Base-by-base conservation (phyloP, 2,329 filamentous ascomycete genomes). In the Pseudonectria buxi region DNA sequence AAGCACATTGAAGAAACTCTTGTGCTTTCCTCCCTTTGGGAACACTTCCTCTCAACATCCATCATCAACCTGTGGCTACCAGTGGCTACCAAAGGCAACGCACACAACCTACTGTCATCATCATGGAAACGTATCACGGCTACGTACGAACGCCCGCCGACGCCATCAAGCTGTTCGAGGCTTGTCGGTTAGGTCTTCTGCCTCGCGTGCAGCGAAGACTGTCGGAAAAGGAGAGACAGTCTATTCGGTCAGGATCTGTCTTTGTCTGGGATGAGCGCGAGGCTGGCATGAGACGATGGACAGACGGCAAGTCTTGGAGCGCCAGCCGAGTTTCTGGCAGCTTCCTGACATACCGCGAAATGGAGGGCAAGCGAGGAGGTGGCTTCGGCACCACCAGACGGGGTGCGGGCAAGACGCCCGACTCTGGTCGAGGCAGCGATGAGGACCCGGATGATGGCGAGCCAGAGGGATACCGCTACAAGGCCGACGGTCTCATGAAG, bases 241-340 rank as follows among this genome's bases (percentile, higher is more conserved):
- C 87, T 4, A 98, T 98, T 60, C 83, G 87, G 55, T 95, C 90
- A 1, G 92, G 92, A 28, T 98, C 92, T 0, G 90, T 98, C 4
- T 98, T 96, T 55, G 92, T 98, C n/a, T 98, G 92, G 92, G 92
- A 98, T 61, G 92, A 98, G 69, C 74, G 90, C 51, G 92, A 98
- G 68, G 92, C 92, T 10, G 92, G 92, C 48, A 98, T 98, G 92
- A 77, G 92, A 55, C 74, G 92, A 62, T 98, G 92, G 92, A 98
- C 92, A 1, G 92, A 98, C 53, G 92, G 92, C 37, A 98, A 98
- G 62, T 96, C 90, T 25, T 98, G 92, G 92, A 96, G 90, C 56
- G 92, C 92, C 24, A 96, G 90, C 65, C 79, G 92, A 44, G 92
- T 98, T 1, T 96, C 90, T 0, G 92, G 92, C 33, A 96, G 92